Evolutionary conservation across 371 early-diverging fungal genomes (phyloP), one percentile per base, ranked within the genome.

Genomic region (Lichtheimia ramosa): DNA sequence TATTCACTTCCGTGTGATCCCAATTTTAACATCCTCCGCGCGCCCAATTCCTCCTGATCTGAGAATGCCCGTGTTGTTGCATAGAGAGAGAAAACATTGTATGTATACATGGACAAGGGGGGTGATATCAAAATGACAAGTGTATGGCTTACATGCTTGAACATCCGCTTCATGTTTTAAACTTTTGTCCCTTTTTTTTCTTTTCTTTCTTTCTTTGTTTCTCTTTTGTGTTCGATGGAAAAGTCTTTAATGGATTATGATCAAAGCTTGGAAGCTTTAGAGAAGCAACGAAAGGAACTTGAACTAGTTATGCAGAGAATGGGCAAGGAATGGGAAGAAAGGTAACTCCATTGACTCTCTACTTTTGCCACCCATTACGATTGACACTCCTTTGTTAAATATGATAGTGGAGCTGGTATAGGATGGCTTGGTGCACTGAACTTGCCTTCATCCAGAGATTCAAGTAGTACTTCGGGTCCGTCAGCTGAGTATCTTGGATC

Each of bases 291-390:
- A 21, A 70, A 76, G 61, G 62, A 74, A n/a, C 62, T 79, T 14
- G 70, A 79, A 40, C 56, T 61, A 12, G 73, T 79, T 39, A 74
- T 76, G 77, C 62, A 76, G 43, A 66, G 58, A 48, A 79, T 79
- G 80, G 80, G 77, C 13, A 61, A 76, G 62, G 80, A 79, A 64
- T 79, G 80, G 80, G 75, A 74, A 67, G 71, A 71, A 69, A 79
- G 80, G 80, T 79, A 69, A 55, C 12, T 48, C 5, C 23, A 51
- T 5, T 41, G 28, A 50, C n/a, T 21, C 15, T 15, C 24, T 14
- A 48, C 27, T 12, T 39, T 25, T 12, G 25, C 56, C 14, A 14
- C 15, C 15, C 24, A 12, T 10, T 6, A 10, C 10, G 8, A 34
- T 8, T 34, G 34, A 34, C 34, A 27, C 27, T 27, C 27, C 27